Conservation (phyloP, 2,329 filamentous ascomycete genomes). For the Elsinoe arachidis region DNA sequence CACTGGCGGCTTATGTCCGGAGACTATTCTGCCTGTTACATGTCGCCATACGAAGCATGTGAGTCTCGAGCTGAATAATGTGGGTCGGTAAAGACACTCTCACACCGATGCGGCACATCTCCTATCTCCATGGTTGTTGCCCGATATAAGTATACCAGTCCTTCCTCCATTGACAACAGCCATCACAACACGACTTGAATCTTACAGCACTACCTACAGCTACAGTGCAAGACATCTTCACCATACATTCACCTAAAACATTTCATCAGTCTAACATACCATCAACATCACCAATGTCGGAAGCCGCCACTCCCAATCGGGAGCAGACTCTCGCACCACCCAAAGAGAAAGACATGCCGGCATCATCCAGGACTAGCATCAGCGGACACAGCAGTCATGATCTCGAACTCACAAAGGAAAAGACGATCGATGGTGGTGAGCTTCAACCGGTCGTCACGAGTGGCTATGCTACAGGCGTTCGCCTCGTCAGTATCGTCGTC, state of each 20-base stretch:
- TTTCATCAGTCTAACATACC: background rate
- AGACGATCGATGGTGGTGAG: constrained; percentile 7
- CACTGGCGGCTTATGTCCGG: constrained; percentile 7
- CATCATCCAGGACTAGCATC: background rate
- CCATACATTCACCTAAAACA: background rate
- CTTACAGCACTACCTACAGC: background rate
- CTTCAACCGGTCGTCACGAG: constrained; percentile 7
- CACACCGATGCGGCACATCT: background rate
- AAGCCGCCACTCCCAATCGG: background rate
- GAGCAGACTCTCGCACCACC: background rate
- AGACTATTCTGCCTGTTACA: background rate
- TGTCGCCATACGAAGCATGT: background rate
- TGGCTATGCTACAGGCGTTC: background rate
- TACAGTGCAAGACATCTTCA: too few species aligned
- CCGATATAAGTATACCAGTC: background rate
- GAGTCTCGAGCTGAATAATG: constrained; percentile 3
- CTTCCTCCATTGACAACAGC: background rate
- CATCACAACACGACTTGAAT: background rate
- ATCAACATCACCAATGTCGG: background rate
- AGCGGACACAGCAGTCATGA: background rate
- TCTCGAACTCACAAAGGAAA: background rate
- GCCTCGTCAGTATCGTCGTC: constrained; percentile 4
- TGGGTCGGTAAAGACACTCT: background rate
- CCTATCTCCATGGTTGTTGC: background rate
- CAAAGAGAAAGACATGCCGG: background rate